Evolutionary conservation across 352 stramenopile genomes (phyloP).

Genomic region (Globisporangium nodosum): DNA sequence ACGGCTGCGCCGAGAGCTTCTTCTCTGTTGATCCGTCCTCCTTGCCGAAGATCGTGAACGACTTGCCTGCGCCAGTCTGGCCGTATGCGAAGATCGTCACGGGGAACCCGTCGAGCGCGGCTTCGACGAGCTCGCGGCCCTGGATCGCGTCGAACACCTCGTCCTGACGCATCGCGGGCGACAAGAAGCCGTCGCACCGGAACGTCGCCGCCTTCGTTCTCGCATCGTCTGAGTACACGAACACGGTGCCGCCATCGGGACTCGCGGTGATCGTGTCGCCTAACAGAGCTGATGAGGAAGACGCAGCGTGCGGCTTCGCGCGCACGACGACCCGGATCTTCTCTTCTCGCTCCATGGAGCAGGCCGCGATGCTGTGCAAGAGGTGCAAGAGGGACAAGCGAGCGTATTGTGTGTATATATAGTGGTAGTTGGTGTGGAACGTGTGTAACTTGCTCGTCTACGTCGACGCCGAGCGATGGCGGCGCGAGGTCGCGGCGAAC

Average conservation of each 20-base stretch:
- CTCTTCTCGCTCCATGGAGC: slow-evolving; percentile 48
- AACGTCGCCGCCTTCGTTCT: slow-evolving; percentile 41
- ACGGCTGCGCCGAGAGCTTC: slow-evolving; percentile 19
- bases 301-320: slow-evolving; percentile 28
- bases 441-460: background rate
- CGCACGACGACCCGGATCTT: slow-evolving; percentile 65
- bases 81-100: slow-evolving; percentile 77
- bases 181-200: slow-evolving; percentile 55
- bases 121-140: slow-evolving; percentile 35
- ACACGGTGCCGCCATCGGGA: slow-evolving; percentile 32
- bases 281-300: background rate
- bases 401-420: background rate
- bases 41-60: slow-evolving; percentile 68
- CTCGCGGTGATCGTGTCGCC: slow-evolving; percentile 29
- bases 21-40: slow-evolving; percentile 32
- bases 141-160: slow-evolving; percentile 51
- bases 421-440: background rate
- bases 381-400: background rate
- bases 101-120: slow-evolving; percentile 55
- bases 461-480: background rate
- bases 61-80: slow-evolving; percentile 69
- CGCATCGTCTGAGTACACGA: slow-evolving; percentile 34
- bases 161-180: slow-evolving; percentile 28
- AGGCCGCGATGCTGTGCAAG: background rate
- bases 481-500: background rate